These are phyloP conservation scores for Sporothrix brasiliensis DNA, from an alignment of 2,329 filamentous ascomycete species.

Conservation along the genomic window DNA sequence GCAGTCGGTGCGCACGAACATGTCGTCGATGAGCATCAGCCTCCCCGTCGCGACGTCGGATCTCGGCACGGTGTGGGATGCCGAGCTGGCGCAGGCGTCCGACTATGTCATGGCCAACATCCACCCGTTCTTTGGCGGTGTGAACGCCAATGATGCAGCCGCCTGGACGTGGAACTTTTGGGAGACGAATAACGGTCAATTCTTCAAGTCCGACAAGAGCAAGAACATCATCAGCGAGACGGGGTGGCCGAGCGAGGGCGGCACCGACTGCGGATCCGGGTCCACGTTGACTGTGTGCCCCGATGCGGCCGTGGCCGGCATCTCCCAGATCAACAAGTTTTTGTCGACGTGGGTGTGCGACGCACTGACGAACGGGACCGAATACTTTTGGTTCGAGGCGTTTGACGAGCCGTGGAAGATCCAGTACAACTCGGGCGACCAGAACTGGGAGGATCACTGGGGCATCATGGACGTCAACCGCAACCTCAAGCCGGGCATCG, in stretches of 20 bases:
- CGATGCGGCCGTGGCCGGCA: slow-evolving; percentile 72
- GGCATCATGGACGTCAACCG: slow-evolving; percentile 84
- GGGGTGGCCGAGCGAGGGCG: slow-evolving; percentile 85
- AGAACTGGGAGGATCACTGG: slow-evolving; percentile 96
- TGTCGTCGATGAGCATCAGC: slow-evolving; percentile 66
- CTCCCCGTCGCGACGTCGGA: slow-evolving; percentile 86
- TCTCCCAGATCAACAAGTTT: slow-evolving; percentile 81
- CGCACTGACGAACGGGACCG: slow-evolving; percentile 76
- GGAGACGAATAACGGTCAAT: slow-evolving; percentile 65
- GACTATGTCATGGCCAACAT: slow-evolving; percentile 97
- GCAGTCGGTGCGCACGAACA: slow-evolving; percentile 68
- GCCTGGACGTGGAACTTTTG: slow-evolving; percentile 85
- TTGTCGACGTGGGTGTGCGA: slow-evolving; percentile 84
- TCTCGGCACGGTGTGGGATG: slow-evolving; percentile 83
- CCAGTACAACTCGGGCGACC: slow-evolving; percentile 64
- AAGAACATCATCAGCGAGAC: slow-evolving; percentile 87
- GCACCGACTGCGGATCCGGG: slow-evolving; percentile 70
- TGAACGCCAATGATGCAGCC: slow-evolving; percentile 67
- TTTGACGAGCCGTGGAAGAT: slow-evolving; percentile 98
- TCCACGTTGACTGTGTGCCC: slow-evolving; percentile 56
- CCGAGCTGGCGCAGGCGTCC: slow-evolving; percentile 66
- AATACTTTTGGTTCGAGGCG: slow-evolving; percentile 97
- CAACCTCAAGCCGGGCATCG: slow-evolving; percentile 79
- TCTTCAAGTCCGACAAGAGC: slow-evolving; percentile 63
- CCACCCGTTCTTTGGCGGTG: slow-evolving; percentile 91